Evolutionary conservation across 306 rosid species (phyloP), one percentile per base, ranked within the genome.

Genomic region (Alnus glutinosa): DNA sequence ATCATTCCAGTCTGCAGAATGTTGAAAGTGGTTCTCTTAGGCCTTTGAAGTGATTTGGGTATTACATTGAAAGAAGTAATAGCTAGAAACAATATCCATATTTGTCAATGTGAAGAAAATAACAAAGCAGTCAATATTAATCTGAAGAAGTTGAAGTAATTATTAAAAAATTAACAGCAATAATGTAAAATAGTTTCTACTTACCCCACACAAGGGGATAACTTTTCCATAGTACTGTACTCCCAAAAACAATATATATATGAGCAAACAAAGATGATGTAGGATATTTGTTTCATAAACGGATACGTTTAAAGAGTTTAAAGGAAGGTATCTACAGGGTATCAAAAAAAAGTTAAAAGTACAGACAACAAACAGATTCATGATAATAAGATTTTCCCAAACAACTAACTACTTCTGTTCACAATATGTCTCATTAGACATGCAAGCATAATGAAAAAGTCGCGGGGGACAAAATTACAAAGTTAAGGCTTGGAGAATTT

Each of bases 1-100:
- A 79, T 49, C 79, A 80, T 81, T 74, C 76, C 66, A 71, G 15
- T 71, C 95, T 90, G 86, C 77, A 77, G 75, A 83, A 75, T 48
- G 37, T 37, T 54, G 77, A 66, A 78, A 13, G 30, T 48, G 34
- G 14, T 30, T 66, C n/a, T 66, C n/a, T 37, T 0, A 32, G 0
- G 30, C 30, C 30, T 36, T 44, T 9, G 48, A 19, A 8, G 49
- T n/a, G 14, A 46, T 39, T 69, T 69, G 50, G 49, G 6, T 8
- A 10, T 70, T 19, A n/a, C 11, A 32, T 11, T 11, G 46, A 34
- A 47, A 19, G 36, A 19, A 46, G 13, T 13, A 37, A 50, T 9
- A 48, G 36, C 14, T n/a, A 23, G 51, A 19, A 23, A 14, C 51
- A 39, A 68, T 68, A 30, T 37, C n/a, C 12, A 16, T 1, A 48